Base-by-base conservation (phyloP, 192 early-diverging fungal genomes). In the Rhizophagus sp. region DNA sequence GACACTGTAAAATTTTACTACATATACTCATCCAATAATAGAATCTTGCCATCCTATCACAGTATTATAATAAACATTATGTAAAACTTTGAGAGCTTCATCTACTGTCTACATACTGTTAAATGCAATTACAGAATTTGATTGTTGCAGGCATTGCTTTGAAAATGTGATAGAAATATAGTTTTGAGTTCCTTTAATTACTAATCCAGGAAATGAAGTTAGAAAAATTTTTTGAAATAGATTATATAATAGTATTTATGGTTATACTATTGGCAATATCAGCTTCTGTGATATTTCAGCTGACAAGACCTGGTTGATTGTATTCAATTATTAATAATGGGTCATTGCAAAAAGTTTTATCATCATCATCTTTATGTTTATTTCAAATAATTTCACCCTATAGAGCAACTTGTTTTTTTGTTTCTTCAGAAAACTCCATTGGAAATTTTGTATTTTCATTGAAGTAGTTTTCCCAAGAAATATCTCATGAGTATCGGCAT, bases 271-370 rank as follows among this genome's bases (percentile, higher is more conserved):
- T 24, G 27, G 25, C 52, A 61, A 75, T 33, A 36, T 61, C 1
- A 75, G 2, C n/a, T 33, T 50, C 49, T 36, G 73, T 62, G 15
- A 75, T 34, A 75, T 75, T 75, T 75, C 52, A 4, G 73, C 27
- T 30, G 2, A 52, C 3, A 12, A 76, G 57, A 44, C 62, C 74
- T 19, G 74, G 61, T 64, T 76, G 74, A 39, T 62, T 62, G 12
- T 76, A 76, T 36, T 76, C 74, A 39, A 64, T 76, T 19, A 76
- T 76, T 39, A 76, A 76, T 33, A 76, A 39, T 22, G 62, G 74
- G 36, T 76, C 74, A 0, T 30, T 50, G 33, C 39, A 44, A 74
- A 74, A 62, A 74, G 62, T 57, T 74, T 74, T 33, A 49, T 75
- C 61, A 22, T 62, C 61, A 22, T 75, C 57, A 24, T 75, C 13